These are phyloP conservation scores for Xerocomus alliaceus DNA, from an alignment of 1,284 basidiomycete species.

Conservation along the genomic window DNA sequence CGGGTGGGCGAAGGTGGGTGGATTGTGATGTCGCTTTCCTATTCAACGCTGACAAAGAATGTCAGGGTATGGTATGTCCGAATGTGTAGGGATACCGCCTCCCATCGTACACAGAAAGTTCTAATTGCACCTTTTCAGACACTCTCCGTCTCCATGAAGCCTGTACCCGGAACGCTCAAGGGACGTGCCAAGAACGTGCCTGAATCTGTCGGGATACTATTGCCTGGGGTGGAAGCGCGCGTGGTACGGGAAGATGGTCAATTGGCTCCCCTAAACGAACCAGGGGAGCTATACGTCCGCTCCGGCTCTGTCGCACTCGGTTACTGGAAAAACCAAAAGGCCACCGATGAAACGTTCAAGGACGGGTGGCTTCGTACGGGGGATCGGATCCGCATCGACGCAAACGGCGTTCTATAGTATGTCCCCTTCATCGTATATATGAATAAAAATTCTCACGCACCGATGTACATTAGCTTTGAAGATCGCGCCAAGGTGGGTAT, in stretches of 20 bases:
- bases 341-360: conserved; percentile 68
- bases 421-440: conserved; percentile 38
- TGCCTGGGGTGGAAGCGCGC: conserved; percentile 68
- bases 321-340: conserved; percentile 73
- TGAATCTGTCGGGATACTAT: conserved; percentile 62
- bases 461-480: conserved; percentile 26
- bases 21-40: not conserved
- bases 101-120: not conserved
- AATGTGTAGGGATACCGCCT: conserved; percentile 56
- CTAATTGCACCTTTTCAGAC: conserved; percentile 54
- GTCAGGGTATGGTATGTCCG: conserved; percentile 78
- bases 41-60: not conserved
- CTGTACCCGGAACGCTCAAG: conserved; percentile 53
- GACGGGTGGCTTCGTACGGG: conserved; percentile 77
- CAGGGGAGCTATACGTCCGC: conserved; percentile 69
- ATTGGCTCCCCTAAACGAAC: conserved; percentile 60
- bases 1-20: conserved; percentile 58
- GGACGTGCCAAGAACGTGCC: conserved; percentile 50
- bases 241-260: conserved; percentile 66
- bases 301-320: conserved; percentile 64
- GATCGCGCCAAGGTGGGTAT: conserved; percentile 38
- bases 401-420: conserved; percentile 68
- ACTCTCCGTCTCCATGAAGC: conserved; percentile 54
- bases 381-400: conserved; percentile 67
- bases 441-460: not conserved